Evolutionary conservation across 2,329 filamentous ascomycete species (phyloP), one percentile per base, ranked within the genome.

Genomic region (Fusarium coicis): DNA sequence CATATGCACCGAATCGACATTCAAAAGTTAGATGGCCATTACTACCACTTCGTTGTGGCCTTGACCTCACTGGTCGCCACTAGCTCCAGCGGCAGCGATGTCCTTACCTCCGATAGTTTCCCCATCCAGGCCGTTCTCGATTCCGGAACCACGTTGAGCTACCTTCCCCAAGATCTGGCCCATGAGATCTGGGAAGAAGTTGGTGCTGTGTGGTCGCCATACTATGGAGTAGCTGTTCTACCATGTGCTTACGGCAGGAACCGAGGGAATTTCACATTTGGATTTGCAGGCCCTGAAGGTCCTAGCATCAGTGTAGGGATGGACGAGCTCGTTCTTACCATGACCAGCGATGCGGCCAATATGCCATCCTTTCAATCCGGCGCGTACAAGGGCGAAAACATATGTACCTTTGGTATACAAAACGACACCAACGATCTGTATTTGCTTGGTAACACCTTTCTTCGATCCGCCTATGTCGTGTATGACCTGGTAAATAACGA

Each of bases 141-240:
- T 81, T 93, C 92, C 2, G 93, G 93, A 42, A 93, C 91, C n/a
- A 93, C 91, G 7, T 84, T 93, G 68, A 91, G 87, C 73, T 93
- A 93, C 77, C 83, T 95, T 1, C 93, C 93, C 2, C 85, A 88
- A 65, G 85, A 89, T 57, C 80, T 94, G 49, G 87, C 87, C 5
- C 71, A 81, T 12, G 80, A 87, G 68, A 81, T 90, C 16, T 89
- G 87, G 86, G 76, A 82, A 15, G 88, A 90, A 73, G 86, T 87
- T 10, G 89, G 89, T 40, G 89, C 87, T 10, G 67, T 81, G 15
- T 89, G 86, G 75, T 80, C 82, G 21, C 28, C 65, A 2, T 71
- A 80, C 1, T 74, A 82, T 15, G 79, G 80, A 5, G 63, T 83
- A 18, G 84, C 87, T 36, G 77, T 89, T 18, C 74, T 91, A 9